Evolutionary conservation across 2,329 filamentous ascomycete genomes (phyloP), one percentile per base, ranked within the genome.

Genomic region (Simplicillium sp.): DNA sequence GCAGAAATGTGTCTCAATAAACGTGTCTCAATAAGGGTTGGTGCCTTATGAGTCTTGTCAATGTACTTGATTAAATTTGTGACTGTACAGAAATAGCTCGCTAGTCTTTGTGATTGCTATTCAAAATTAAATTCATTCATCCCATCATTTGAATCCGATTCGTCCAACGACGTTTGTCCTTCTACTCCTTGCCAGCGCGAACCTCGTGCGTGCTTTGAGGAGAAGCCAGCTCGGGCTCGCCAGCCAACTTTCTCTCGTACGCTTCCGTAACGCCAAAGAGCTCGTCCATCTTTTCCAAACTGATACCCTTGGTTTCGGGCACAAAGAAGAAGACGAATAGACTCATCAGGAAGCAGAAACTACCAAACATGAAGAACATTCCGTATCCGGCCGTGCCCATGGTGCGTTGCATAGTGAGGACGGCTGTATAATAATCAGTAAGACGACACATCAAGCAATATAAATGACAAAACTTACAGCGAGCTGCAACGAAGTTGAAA

Each of bases 401-500:
- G 12, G 62, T 72, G 61, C 67, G 67, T 51, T 85, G 67, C 81
- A 86, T 85, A 36, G 73, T 77, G 2, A 81, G 75, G 3, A 81
- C 79, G 29, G 78, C 59, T 61, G 33, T 33, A 34, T 20, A 11
- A 34, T 15, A 5, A 32, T 43, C 31, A 37, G 37, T 35, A 7
- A 37, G 16, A 15, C 13, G 36, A 25, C 12, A n/a, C n/a, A n/a
- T 7, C 17, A 32, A 17, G 18, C 17, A 16, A 18, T n/a, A n/a
- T 36, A 1, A 29, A 36, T 29, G 11, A 18, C 14, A 41, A 38
- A 14, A 51, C 57, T 50, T 47, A 60, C 57, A 77, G 43, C 78
- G 65, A 2, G 82, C 81, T 42, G 86, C 77, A 9, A 84, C 73
- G 45, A 86, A 83, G 54, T 87, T 87, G 59, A 86, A 85, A 4